Percentiles rank a stretch among this genome's conserved stretches.
These are phyloP conservation scores for Ajuga reptans DNA, from an alignment of 305 asterid species.

Conservation along the genomic window DNA sequence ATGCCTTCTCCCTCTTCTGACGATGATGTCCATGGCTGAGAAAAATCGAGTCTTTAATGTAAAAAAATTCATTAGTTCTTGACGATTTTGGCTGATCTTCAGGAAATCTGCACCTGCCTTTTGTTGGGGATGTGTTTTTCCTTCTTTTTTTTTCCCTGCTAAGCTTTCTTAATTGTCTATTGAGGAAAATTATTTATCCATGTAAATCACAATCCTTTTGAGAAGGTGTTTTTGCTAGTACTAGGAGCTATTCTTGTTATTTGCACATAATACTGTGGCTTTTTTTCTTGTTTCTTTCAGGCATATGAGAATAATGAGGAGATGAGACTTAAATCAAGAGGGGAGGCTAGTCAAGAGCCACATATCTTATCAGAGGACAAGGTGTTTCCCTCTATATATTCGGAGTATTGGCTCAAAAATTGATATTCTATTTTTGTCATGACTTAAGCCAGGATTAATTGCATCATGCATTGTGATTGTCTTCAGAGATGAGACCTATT, in stretches of 20 bases:
- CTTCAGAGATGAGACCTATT: not conserved
- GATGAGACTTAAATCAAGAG: slow-evolving; percentile 54
- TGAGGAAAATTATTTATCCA: not conserved
- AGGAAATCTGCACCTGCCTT: not conserved
- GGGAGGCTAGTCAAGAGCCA: slow-evolving; percentile 47
- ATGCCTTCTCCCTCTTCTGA: too few relatives aligned
- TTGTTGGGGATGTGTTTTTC: not conserved
- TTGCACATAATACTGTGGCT: slow-evolving; percentile 10
- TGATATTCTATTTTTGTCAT: slow-evolving; percentile 17
- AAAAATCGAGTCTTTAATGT: not conserved
- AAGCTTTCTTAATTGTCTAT: not conserved
- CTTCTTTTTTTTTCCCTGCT: not conserved
- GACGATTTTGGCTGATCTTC: not conserved
- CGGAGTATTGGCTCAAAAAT: slow-evolving; percentile 12
- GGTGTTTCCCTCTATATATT: slow-evolving; percentile 44
- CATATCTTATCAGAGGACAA: slow-evolving; percentile 54
- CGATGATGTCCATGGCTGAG: not conserved
- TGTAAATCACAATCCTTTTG: not conserved
- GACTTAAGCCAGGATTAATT: slow-evolving; percentile 21
- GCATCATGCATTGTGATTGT: slow-evolving; percentile 11
- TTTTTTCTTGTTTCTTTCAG: slow-evolving; percentile 39
- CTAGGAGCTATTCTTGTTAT: slow-evolving; percentile 15
- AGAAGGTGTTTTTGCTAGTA: slow-evolving; percentile 15
- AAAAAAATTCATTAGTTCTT: not conserved
- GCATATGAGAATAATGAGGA: slow-evolving; percentile 67